Conservation (phyloP, 257 asterid genomes). For the Solanum rostratum region DNA sequence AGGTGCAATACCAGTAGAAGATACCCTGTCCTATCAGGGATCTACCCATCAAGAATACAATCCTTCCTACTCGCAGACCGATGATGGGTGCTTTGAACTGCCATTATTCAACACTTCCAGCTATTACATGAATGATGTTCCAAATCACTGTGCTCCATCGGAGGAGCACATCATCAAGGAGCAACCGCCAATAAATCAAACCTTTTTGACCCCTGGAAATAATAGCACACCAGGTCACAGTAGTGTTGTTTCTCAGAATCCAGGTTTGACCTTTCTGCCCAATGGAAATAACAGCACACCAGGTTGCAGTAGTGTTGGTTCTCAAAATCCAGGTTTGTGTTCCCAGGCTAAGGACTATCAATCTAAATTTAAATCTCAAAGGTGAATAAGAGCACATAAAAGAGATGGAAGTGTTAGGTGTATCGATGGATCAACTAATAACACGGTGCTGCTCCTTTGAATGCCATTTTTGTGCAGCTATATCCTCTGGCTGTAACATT, state of each 20-base stretch:
- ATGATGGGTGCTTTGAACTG: not conserved
- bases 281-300: constrained; percentile 14
- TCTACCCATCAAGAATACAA: constrained; percentile 4
- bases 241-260: constrained; percentile 16
- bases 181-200: constrained; percentile 8
- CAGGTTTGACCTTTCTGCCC: constrained; percentile 11
- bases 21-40: constrained; percentile 6
- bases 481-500: not conserved
- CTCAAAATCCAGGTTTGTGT: constrained; percentile 17
- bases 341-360: constrained; percentile 23
- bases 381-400: not conserved
- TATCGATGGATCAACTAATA: not conserved
- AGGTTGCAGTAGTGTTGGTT: constrained; percentile 10
- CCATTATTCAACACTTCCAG: constrained; percentile 8
- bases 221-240: constrained; percentile 12
- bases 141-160: constrained; percentile 4
- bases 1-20: constrained; percentile 27
- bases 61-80: not conserved
- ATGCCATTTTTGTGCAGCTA: constrained; percentile 2
- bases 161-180: constrained; percentile 6
- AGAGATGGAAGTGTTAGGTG: not conserved
- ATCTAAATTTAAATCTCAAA: constrained; percentile 17
- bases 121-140: constrained; percentile 19
- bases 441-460: not conserved
- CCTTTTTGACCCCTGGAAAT: constrained; percentile 12